Conservation (phyloP, 345 rosid species). For the Schrenkiella parvula region DNA sequence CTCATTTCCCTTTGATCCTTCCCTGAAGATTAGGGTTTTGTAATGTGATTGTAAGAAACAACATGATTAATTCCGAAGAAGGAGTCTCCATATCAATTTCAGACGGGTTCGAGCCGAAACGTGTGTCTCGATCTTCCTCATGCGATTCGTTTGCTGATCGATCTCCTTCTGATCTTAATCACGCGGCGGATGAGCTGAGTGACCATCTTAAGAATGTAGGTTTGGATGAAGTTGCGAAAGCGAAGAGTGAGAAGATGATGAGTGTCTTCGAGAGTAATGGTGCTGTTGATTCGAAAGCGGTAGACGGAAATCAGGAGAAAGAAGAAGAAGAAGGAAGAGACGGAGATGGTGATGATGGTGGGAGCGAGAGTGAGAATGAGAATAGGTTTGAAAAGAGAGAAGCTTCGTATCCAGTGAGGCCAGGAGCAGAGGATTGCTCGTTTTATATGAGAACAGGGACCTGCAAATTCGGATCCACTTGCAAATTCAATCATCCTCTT, state of each 20-base stretch:
- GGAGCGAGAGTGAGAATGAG: constrained; percentile 22
- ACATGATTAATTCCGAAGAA: constrained; percentile 2
- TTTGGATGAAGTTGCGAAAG: constrained; percentile 4
- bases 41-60: constrained; percentile 14
- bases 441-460: constrained; percentile 72
- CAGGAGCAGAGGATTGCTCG: constrained; percentile 80
- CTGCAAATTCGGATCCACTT: constrained; percentile 77
- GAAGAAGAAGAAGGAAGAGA: not conserved
- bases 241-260: not conserved
- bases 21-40: constrained; percentile 29
- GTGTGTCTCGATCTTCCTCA: constrained; percentile 13
- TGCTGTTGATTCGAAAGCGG: not conserved
- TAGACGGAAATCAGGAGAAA: not conserved
- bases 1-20: not conserved
- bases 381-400: constrained; percentile 2
- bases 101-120: constrained; percentile 2
- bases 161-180: constrained; percentile 38
- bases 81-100: not conserved
- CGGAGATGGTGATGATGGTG: not conserved
- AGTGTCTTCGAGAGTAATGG: not conserved
- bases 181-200: constrained; percentile 21
- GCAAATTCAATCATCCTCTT: constrained; percentile 91
- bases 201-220: constrained; percentile 38
- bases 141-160: constrained; percentile 12
- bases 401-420: constrained; percentile 59